Percentiles rank a stretch among this genome's conserved stretches.
phyloP scores from a whole-genome alignment of 2,329 filamentous ascomycete genomes.

The Phaeosphaeriaceae sp. region DNA sequence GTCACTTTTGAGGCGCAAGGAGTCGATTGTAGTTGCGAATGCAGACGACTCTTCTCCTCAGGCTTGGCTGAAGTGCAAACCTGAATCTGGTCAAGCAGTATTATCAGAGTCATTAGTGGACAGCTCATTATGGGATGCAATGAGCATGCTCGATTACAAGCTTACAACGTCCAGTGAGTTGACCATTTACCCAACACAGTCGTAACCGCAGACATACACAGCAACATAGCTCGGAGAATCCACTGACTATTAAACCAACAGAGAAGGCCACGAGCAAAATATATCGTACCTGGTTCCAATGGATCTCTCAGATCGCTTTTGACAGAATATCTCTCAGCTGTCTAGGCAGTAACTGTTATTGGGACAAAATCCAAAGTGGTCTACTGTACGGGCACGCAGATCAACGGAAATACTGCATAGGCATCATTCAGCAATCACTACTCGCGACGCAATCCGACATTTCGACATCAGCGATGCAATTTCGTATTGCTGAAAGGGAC shows the following conservation, averaged over 20 bases:
- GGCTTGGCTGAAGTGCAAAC: constrained; percentile 8
- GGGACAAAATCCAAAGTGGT: constrained; percentile 48
- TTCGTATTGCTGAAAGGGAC: constrained; percentile 20
- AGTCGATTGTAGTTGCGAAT: constrained; percentile 11
- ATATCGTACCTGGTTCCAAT: constrained; percentile 48
- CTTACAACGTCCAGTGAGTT: constrained; percentile 18
- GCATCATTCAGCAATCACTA: constrained; percentile 53
- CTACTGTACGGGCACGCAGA: constrained; percentile 54
- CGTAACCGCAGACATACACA: not conserved
- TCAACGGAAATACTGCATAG: constrained; percentile 55
- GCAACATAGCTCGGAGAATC: not conserved
- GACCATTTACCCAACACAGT: not conserved
- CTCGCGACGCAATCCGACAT: constrained; percentile 35
- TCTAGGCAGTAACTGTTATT: constrained; percentile 46
- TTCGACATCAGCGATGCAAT: constrained; percentile 29
- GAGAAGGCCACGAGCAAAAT: constrained; percentile 20
- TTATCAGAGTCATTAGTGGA: constrained; percentile 20
- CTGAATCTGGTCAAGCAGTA: not conserved
- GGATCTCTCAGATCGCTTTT: constrained; percentile 31
- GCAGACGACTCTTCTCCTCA: not conserved
- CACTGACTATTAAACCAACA: not conserved
- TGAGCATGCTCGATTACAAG: constrained; percentile 24
- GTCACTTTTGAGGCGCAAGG: constrained; percentile 13
- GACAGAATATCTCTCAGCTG: constrained; percentile 26
- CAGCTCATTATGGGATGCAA: constrained; percentile 30